phyloP scores from a whole-genome alignment of 495 filamentous ascomycete genomes.

The Pseudevernia furfuracea region DNA sequence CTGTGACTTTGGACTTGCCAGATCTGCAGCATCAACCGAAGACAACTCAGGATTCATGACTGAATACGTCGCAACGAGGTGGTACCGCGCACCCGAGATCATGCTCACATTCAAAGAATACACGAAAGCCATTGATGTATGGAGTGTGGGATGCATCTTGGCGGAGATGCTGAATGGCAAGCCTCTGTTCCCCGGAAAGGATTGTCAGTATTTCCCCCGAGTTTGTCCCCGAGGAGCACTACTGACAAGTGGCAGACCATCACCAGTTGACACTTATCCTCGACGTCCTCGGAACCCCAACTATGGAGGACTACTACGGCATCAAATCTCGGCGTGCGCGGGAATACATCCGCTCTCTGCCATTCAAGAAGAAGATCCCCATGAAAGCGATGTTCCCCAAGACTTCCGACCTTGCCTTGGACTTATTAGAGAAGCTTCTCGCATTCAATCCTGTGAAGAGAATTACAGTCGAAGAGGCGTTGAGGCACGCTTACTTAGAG shows the following conservation, averaged over 20 bases:
- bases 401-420: conserved; percentile 85
- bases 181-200: conserved; percentile 96
- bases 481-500: conserved; percentile 96
- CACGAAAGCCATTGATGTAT: conserved; percentile 99
- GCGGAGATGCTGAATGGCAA: conserved; percentile 99
- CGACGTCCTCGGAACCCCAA: conserved; percentile 95
- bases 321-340: conserved; percentile 97
- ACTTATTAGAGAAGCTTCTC: conserved; percentile 88
- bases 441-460: conserved; percentile 99
- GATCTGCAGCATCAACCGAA: conserved; percentile 86
- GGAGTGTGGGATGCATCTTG: conserved; percentile 98
- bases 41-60: conserved; percentile 99
- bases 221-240: background rate
- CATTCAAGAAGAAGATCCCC: conserved; percentile 99
- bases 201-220: conserved; percentile 60
- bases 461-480: conserved; percentile 93
- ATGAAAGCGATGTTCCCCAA: conserved; percentile 97
- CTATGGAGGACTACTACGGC: conserved; percentile 99
- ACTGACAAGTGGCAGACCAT: conserved; percentile 58
- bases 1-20: conserved; percentile 92
- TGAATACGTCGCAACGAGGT: conserved; percentile 98
- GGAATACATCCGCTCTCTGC: conserved; percentile 97
- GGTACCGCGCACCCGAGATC: conserved; percentile 99
- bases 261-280: conserved; percentile 97
- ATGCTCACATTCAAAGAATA: conserved; percentile 99